These are phyloP conservation scores for Penicillium sp. DNA, from an alignment of 2,329 filamentous ascomycete genomes.

Conservation along the genomic window DNA sequence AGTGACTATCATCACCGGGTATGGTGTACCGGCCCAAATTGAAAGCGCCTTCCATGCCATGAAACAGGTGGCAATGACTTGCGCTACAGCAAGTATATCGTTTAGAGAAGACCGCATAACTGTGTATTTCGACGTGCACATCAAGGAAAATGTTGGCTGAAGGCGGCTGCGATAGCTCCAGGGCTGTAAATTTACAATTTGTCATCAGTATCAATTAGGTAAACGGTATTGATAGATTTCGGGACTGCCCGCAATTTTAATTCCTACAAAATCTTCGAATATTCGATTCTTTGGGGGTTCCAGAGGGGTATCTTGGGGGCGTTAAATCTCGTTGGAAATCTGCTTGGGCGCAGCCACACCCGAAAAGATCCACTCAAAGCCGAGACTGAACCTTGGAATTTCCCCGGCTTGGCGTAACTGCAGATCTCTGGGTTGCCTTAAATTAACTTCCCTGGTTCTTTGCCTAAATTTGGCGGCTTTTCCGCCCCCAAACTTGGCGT, in stretches of 20 bases:
- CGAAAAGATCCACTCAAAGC: not conserved
- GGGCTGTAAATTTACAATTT: not conserved
- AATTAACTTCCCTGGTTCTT: not conserved
- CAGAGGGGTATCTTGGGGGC: not conserved
- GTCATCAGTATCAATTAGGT: not conserved
- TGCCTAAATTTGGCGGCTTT: not conserved
- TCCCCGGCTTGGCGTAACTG: not conserved
- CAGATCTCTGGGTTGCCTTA: not conserved
- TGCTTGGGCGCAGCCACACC: not conserved
- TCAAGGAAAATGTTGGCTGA: not conserved
- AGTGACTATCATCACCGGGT: slow-evolving; percentile 12
- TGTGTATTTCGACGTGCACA: not conserved
- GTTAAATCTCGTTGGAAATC: not conserved
- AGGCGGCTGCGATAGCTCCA: not conserved
- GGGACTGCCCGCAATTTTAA: not conserved
- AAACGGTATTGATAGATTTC: not conserved
- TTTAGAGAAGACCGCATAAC: not conserved
- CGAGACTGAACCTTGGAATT: not conserved
- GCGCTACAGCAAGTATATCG: not conserved
- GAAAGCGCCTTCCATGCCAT: slow-evolving; percentile 10
- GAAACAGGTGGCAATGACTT: not conserved
- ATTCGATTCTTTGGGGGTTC: not conserved
- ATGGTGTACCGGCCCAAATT: slow-evolving; percentile 2
- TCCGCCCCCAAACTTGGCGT: slow-evolving; percentile 1
- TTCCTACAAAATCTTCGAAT: not conserved